Evolutionary conservation across 768 basidiomycete species (phyloP).

Genomic region (Ramaria sp.): DNA sequence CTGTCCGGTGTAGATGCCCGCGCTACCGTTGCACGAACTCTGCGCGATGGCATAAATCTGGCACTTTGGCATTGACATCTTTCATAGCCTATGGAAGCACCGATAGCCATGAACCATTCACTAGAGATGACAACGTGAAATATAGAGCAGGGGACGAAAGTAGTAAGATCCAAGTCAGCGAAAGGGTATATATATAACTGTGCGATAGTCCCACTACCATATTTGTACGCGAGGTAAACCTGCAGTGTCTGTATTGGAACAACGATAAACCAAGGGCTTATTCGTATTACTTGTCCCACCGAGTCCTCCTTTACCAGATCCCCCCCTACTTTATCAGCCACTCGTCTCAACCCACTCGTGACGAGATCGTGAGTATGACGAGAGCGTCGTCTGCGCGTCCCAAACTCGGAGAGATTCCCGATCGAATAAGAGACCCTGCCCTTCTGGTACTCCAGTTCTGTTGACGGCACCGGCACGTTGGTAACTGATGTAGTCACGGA

Average conservation of each 20-base stretch:
- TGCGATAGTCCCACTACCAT: constrained; percentile 72
- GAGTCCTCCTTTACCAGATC: constrained; percentile 40
- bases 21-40: too few relatives aligned
- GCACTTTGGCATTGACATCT: constrained; percentile 55
- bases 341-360: constrained; percentile 55
- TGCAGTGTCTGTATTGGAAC: constrained; percentile 20
- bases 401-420: constrained; percentile 75
- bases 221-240: constrained; percentile 78
- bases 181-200: constrained; percentile 38
- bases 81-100: constrained; percentile 55
- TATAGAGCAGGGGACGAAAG: background rate
- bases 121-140: constrained; percentile 23
- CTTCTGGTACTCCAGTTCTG: constrained; percentile 68
- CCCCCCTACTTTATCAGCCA: constrained; percentile 34
- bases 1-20: too few relatives aligned
- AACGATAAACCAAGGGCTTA: background rate
- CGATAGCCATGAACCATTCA: constrained; percentile 87
- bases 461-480: background rate
- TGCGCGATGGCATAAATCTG: constrained; percentile 87
- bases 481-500: background rate
- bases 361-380: constrained; percentile 70
- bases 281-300: constrained; percentile 84
- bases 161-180: constrained; percentile 9
- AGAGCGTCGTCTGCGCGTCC: constrained; percentile 71
- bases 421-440: constrained; percentile 47